Percentiles rank a stretch among this genome's conserved stretches.
Evolutionary conservation across 345 rosid species (phyloP).

Genomic region (Carallia pectinifolia): DNA sequence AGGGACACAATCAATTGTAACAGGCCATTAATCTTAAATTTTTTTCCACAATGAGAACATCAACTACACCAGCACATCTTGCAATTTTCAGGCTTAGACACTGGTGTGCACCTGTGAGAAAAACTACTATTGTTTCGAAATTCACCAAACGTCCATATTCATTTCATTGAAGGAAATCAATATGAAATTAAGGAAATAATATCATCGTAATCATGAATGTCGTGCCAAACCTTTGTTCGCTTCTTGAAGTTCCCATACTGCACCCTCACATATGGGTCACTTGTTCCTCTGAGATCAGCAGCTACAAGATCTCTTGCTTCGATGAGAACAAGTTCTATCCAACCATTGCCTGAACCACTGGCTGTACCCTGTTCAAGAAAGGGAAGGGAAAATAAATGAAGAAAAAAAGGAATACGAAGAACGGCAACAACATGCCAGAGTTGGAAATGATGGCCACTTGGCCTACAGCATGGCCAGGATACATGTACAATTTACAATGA

Average conservation of each 20-base stretch:
- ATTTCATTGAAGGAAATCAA: no score
- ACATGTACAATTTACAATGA: no score
- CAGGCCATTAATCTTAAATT: not conserved
- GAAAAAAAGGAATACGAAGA: not conserved
- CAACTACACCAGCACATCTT: no score
- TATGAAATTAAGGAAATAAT: constrained; percentile 1
- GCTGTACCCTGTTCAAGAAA: constrained; percentile 40
- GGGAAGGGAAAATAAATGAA: not conserved
- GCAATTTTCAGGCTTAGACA: no score
- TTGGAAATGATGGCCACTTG: not conserved
- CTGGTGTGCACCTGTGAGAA: no score
- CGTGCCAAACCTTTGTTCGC: constrained; percentile 67
- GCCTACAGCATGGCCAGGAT: no score
- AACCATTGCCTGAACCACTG: constrained; percentile 56
- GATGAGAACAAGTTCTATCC: constrained; percentile 80
- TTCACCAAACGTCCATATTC: no score
- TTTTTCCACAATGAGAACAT: not conserved
- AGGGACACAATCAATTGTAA: not conserved
- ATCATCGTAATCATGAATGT: constrained; percentile 3
- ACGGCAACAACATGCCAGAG: not conserved
- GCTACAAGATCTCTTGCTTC: constrained; percentile 89
- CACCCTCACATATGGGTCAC: constrained; percentile 96
- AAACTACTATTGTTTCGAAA: no score
- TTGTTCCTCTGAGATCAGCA: constrained; percentile 95
- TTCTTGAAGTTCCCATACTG: constrained; percentile 79